Evolutionary conservation across 352 stramenopile species (phyloP).

Genomic region (Globisporangium irregulare): DNA sequence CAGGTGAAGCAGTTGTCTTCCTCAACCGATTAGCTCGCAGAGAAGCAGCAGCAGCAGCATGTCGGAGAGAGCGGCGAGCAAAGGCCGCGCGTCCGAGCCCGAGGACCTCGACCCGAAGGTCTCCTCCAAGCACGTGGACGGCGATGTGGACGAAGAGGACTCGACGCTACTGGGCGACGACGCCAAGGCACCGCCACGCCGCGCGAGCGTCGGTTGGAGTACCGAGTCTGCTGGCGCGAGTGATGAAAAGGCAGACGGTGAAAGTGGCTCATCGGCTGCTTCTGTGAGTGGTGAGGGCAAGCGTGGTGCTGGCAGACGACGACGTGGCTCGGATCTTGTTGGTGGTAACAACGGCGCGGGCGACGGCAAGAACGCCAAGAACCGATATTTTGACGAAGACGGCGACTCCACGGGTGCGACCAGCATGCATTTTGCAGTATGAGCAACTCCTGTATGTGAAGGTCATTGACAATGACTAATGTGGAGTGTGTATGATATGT

Average conservation of each 20-base stretch:
- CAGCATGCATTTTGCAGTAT: background rate
- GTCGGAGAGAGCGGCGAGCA: conserved; percentile 3
- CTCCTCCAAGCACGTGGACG: conserved; percentile 14
- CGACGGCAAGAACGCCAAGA: conserved; percentile 47
- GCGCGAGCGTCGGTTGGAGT: conserved; percentile 64
- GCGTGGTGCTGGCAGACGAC: conserved; percentile 40
- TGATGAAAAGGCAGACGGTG: conserved; percentile 25
- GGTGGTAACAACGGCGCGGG: conserved; percentile 5
- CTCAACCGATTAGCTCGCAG: background rate
- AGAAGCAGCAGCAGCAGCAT: background rate
- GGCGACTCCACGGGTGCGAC: conserved; percentile 47
- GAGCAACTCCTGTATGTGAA: no score
- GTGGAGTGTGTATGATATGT: background rate
- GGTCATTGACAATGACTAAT: background rate
- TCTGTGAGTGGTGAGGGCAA: conserved; percentile 34
- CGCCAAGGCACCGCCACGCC: conserved; percentile 43
- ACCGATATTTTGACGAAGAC: conserved; percentile 76
- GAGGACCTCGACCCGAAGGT: conserved; percentile 10
- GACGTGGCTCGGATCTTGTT: conserved; percentile 47
- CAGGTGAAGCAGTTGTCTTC: background rate
- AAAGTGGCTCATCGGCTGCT: background rate
- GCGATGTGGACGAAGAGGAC: conserved; percentile 50
- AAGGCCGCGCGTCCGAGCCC: conserved; percentile 2
- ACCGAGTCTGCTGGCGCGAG: conserved; percentile 27
- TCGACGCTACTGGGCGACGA: conserved; percentile 36